Evolutionary conservation across 169 alveolate genomes (phyloP).

Genomic region (Plasmodium reichenowi): DNA sequence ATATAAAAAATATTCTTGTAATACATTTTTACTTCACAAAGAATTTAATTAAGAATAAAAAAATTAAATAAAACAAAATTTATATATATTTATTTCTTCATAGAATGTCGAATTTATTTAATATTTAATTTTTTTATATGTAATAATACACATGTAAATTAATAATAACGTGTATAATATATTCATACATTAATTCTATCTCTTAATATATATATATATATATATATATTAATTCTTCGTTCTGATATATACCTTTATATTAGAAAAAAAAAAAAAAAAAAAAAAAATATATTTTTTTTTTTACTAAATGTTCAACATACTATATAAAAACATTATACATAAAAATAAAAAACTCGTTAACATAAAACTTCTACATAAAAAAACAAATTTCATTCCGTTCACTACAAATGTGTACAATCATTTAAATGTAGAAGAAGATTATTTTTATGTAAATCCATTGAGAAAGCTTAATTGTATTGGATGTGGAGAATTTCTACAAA

Average conservation of each 20-base stretch:
- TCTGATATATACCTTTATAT: background rate
- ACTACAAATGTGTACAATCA: conserved; percentile 5
- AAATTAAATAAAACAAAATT: too few species aligned
- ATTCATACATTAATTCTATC: too few species aligned
- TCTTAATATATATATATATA: too few species aligned
- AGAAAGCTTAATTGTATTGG: conserved; percentile 79
- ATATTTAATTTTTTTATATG: too few species aligned
- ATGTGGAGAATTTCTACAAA: conserved; percentile 85
- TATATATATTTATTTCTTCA: too few species aligned
- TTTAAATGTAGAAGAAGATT: conserved; percentile 51
- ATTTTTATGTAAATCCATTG: conserved; percentile 64
- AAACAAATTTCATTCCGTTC: background rate
- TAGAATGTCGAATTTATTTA: too few species aligned
- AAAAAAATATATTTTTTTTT: background rate
- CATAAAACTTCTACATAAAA: background rate
- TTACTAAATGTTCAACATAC: conserved; percentile 12
- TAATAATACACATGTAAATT: too few species aligned
- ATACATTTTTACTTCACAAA: too few species aligned
- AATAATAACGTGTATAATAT: too few species aligned
- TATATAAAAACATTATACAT: background rate
- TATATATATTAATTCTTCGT: too few species aligned
- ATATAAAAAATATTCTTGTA: too few species aligned
- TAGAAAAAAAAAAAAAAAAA: background rate
- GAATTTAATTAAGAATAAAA: too few species aligned
- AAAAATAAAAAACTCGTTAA: conserved; percentile 1